These are phyloP conservation scores for Talaromyces thailandensis DNA, from an alignment of 495 filamentous ascomycete species.

Conservation along the genomic window DNA sequence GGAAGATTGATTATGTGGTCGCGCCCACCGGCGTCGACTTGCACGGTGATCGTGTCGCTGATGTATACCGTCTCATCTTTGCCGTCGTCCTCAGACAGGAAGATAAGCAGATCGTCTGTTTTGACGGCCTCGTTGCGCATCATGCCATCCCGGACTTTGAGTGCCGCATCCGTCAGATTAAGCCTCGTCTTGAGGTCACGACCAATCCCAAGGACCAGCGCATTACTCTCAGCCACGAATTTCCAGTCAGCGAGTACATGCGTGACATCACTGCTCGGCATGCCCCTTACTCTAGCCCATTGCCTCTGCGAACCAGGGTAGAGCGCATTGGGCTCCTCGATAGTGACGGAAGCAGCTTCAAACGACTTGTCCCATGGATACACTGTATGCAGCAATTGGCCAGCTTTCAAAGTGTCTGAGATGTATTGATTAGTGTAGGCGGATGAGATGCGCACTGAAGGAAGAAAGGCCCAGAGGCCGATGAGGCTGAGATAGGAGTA, in stretches of 20 bases:
- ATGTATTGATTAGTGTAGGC: background rate
- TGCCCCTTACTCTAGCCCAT: background rate
- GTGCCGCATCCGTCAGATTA: background rate
- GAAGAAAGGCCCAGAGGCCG: slow-evolving; percentile 5
- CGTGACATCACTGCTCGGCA: background rate
- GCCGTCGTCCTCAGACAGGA: background rate
- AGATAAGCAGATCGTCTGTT: background rate
- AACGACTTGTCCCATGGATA: background rate
- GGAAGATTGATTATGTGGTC: slow-evolving; percentile 4
- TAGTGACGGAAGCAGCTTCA: background rate
- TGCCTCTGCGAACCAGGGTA: background rate
- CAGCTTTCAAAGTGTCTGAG: background rate
- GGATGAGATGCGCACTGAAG: background rate
- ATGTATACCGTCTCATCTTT: background rate
- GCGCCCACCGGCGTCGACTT: background rate
- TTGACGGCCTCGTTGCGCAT: background rate
- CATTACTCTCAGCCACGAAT: background rate
- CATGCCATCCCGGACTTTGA: background rate
- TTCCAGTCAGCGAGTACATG: background rate
- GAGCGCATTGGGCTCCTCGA: background rate
- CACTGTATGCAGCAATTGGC: background rate
- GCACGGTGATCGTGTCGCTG: background rate
- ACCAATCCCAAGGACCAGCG: background rate
- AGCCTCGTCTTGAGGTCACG: background rate
- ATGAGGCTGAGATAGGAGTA: slow-evolving; percentile 2